A percentile compares a stretch with the other conserved stretches of the same genome.
Conservation (phyloP, 306 rosid species). For the Lathyrus oleraceus region DNA sequence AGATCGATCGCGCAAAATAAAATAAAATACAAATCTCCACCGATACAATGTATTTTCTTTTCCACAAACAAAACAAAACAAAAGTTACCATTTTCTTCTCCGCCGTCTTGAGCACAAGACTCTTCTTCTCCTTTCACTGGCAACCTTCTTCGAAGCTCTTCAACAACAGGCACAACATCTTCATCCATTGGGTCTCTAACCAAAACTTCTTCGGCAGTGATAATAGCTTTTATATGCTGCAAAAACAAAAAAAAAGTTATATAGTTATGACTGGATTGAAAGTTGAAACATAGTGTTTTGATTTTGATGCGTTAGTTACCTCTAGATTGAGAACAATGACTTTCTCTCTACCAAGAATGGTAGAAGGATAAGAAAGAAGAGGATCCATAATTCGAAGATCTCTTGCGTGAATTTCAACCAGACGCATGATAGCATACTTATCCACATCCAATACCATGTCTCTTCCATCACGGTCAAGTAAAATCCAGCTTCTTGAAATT, state of each 20-base stretch:
- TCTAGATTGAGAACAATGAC: constrained; percentile 84
- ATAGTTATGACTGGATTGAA: not conserved
- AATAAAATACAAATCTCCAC: not conserved
- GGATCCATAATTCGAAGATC: constrained; percentile 89
- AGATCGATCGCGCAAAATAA: not conserved
- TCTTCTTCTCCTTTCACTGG: constrained; percentile 59
- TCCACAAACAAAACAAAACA: not conserved
- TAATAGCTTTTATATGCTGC: constrained; percentile 86
- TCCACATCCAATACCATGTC: constrained; percentile 62
- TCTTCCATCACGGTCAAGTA: constrained; percentile 53
- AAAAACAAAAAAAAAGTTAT: constrained; percentile 20
- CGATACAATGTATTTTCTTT: not conserved
- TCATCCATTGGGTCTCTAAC: constrained; percentile 77
- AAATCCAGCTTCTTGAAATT: constrained; percentile 67
- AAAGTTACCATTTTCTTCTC: constrained; percentile 54
- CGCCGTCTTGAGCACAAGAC: constrained; percentile 43
- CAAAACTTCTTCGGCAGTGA: constrained; percentile 83
- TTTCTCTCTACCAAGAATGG: constrained; percentile 79
- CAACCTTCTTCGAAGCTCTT: constrained; percentile 66
- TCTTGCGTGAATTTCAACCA: constrained; percentile 66
- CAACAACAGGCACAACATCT: constrained; percentile 61
- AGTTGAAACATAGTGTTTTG: not conserved
- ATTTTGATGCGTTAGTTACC: constrained; percentile 35
- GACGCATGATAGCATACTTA: constrained; percentile 76
- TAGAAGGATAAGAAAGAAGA: constrained; percentile 67